Base-by-base conservation (phyloP, 352 stramenopile genomes). In the Phytophthora citricola region DNA sequence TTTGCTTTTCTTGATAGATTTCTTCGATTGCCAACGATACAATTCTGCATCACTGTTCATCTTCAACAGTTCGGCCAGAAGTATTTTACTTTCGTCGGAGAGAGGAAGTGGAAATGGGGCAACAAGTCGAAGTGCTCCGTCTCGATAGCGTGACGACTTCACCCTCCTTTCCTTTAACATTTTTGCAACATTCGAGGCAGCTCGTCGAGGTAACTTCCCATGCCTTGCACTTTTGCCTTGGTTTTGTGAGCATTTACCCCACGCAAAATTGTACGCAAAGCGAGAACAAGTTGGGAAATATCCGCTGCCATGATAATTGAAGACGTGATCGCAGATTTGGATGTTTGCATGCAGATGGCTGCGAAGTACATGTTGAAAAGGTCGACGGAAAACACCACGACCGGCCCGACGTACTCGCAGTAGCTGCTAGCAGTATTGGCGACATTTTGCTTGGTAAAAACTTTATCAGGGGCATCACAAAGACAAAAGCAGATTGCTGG, bases 381-480 rank as follows among this genome's bases (percentile, higher is more conserved):
- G 17, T 63, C 45, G 14, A 63, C 56, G 1, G 56, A 63, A n/a
- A 63, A 63, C 4, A 50, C 34, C 31, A 57, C 26, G 22, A 57
- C 20, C 7, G 44, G 56, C 1, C 24, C 56, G 7, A 63, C 20
- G 17, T 63, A 63, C 22, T 79, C 67, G 15, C 60, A 24, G 15
- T 47, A 68, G 27, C 65, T 36, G 3, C 17, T 14, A 3, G 47
- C 57, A 17, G 36, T 12, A 20, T 51, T 54, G 1, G 64, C 68
- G 1, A 60, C 54, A 4, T 65, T 45, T 22, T 74, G 70, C 17
- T 69, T 63, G 2, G 68, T 58, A 15, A 48, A 22, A 71, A 51
- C n/a, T 71, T 75, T 22, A 73, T 61, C 38, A 64, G 11, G 4
- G 41, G 50, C 32, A 69, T 48, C 7, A 56, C 58, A 14, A 73